Percentiles rank a stretch among this genome's conserved stretches.
Conservation (phyloP, 306 rosid species). For the Sophora flavescens region DNA sequence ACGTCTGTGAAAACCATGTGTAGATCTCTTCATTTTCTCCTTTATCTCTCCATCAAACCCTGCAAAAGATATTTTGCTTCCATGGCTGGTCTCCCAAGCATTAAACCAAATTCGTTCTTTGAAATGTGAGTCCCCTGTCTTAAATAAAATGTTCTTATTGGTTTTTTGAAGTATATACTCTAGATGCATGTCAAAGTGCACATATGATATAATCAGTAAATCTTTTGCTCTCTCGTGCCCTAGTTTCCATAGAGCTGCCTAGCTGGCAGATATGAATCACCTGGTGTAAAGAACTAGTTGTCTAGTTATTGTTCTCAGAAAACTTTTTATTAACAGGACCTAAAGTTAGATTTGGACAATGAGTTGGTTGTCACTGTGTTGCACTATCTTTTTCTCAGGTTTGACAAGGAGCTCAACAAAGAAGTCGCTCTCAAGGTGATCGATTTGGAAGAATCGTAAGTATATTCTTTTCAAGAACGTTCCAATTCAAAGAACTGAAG, state of each 20-base stretch:
- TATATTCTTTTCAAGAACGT: slow-evolving; percentile 26
- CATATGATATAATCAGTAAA: background rate
- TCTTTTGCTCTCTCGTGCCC: slow-evolving; percentile 10
- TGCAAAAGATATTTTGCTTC: too few species aligned
- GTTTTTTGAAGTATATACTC: background rate
- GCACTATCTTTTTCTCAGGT: slow-evolving; percentile 66
- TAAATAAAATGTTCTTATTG: background rate
- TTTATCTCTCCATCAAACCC: too few species aligned
- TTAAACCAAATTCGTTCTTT: too few species aligned
- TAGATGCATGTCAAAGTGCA: background rate
- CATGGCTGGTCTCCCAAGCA: too few species aligned
- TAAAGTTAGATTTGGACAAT: slow-evolving; percentile 20
- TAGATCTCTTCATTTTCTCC: too few species aligned
- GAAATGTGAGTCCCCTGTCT: background rate
- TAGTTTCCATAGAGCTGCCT: slow-evolving; percentile 10
- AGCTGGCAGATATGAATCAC: background rate
- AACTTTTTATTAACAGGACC: slow-evolving; percentile 33
- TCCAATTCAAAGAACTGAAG: slow-evolving; percentile 15
- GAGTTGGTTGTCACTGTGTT: slow-evolving; percentile 40
- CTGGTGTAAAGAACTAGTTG: slow-evolving; percentile 21
- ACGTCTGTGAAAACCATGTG: too few species aligned
- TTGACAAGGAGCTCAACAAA: slow-evolving; percentile 90
- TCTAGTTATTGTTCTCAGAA: slow-evolving; percentile 11
- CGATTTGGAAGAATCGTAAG: slow-evolving; percentile 99
- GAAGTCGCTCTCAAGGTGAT: slow-evolving; percentile 96